Evolutionary conservation across 805 yeast species (phyloP), one percentile per base, ranked within the genome.

Genomic region (Cyberlindnera maritima): DNA sequence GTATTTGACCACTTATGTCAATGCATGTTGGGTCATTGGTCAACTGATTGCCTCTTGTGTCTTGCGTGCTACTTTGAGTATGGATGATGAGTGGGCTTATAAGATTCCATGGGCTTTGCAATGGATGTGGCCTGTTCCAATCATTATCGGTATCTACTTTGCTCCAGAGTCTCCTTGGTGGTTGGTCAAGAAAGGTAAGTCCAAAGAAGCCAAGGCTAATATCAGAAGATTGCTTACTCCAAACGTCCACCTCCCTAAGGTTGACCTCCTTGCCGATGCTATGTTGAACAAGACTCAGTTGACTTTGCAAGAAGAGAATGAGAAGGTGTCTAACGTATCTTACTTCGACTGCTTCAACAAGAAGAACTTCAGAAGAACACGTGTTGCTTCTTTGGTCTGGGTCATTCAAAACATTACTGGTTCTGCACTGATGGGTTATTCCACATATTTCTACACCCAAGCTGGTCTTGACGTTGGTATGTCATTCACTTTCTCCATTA

Each of bases 141-240:
- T 55, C 50, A 61, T 67, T 39, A 51, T 70, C 20, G 66, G 65
- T 39, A 64, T 70, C 25, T 67, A 46, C 44, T 55, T 70, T 13
- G 71, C 75, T 18, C 77, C 78, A 1, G 77, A 74, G 41, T 70
- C 76, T 11, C 79, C 79, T 11, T 73, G 75, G 74, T 72, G 69
- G 71, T 60, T 72, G 43, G 67, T 66, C 25, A 70, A 65, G 48
- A 62, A 63, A 29, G 71, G 70, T 11, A 56, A 56, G 42, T 36
- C 51, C 20, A 62, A 49, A 3, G 70, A 70, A 17, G 75, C 76
- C 26, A 63, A 57, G 43, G 43, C 47, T 10, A 55, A 67, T n/a
- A 45, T 69, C 38, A 59, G 58, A 52, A 59, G 60, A 46, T 19
- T 58, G 13, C 35, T 56, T 1, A 39, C 49, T 3, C 43, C 41